Conservation (phyloP, 1,284 basidiomycete genomes). For the Ustilago hordei region DNA sequence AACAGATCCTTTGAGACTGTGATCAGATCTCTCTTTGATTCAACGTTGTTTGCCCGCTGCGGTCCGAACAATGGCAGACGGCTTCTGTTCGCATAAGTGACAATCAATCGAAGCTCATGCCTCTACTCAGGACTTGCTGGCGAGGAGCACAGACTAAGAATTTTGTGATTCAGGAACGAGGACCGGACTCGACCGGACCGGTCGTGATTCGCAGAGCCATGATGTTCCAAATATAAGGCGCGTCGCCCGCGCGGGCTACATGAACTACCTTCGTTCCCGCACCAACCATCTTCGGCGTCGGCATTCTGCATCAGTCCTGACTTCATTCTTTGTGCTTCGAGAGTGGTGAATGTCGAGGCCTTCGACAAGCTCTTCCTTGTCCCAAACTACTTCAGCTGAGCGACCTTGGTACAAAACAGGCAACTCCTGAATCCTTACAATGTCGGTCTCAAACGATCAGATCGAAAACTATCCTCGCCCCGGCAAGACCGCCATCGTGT, state of each 20-base stretch:
- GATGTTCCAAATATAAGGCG: conserved; percentile 14
- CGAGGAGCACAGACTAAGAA: not conserved
- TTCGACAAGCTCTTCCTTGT: not conserved
- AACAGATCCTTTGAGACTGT: not conserved
- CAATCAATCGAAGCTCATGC: not conserved
- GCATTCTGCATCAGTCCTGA: conserved; percentile 1
- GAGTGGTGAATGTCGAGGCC: not conserved
- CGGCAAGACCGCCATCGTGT: conserved; percentile 60
- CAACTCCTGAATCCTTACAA: not conserved
- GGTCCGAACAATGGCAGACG: not conserved
- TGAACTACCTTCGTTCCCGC: conserved; percentile 9
- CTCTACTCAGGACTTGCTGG: not conserved
- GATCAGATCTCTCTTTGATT: not conserved
- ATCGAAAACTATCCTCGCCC: conserved; percentile 44
- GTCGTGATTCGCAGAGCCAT: conserved; percentile 3
- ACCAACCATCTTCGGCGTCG: conserved; percentile 13
- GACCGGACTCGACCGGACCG: conserved; percentile 29
- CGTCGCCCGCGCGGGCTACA: conserved; percentile 26
- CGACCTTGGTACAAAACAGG: not conserved
- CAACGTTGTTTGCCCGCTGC: not conserved
- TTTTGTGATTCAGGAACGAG: conserved; percentile 10
- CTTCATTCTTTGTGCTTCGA: not conserved
- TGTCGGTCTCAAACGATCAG: conserved; percentile 32
- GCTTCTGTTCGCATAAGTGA: not conserved
- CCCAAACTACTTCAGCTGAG: not conserved